Base-by-base conservation (phyloP, 208 protist genomes). In the Wallacemonas rigidus region DNA sequence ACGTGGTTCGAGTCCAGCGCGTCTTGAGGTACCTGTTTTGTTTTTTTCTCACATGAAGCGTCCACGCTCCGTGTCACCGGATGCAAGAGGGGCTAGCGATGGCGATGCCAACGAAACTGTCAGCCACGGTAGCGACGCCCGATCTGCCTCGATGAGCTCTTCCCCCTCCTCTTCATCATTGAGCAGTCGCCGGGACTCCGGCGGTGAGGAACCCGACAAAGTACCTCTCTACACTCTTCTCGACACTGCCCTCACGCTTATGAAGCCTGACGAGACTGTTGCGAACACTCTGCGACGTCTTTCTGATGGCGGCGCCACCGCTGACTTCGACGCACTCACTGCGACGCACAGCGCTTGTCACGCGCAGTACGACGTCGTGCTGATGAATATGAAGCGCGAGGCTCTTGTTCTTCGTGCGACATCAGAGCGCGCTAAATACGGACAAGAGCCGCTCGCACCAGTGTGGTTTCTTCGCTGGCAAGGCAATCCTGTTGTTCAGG, bases 381-480 rank as follows among this genome's bases (percentile, higher is more conserved):
- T 85, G 38, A 82, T 85, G 76, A 35, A 41, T 40, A 77, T 85
- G 71, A 75, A 53, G 36, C 80, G 80, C 5, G 77, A 85, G 57
- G 72, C 76, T 2, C 43, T 85, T 3, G 67, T 85, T n/a, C 60
- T 82, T 14, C 72, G 61, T 54, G 80, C 80, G 0, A n/a, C 77
- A 3, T 55, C 50, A 2, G 76, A 82, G 71, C 67, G 69, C 11
- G 67, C 47, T 48, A 69, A 69, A 36, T 48, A 6, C 62, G 61
- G 58, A 62, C 65, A 12, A 17, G 68, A 3, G 39, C 54, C 11
- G 14, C 69, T 77, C 39, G 58, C 72, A 15, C 70, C 39, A 8
- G 65, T 75, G 51, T 85, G 80, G 80, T 75, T 80, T 65, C 65
- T 85, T 41, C 64, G 76, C 35, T 85, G 80, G 80, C 54, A 44